Percentiles rank a stretch among this genome's conserved stretches.
phyloP scores from a whole-genome alignment of 2,329 filamentous ascomycete species.

The Davidsoniella virescens region DNA sequence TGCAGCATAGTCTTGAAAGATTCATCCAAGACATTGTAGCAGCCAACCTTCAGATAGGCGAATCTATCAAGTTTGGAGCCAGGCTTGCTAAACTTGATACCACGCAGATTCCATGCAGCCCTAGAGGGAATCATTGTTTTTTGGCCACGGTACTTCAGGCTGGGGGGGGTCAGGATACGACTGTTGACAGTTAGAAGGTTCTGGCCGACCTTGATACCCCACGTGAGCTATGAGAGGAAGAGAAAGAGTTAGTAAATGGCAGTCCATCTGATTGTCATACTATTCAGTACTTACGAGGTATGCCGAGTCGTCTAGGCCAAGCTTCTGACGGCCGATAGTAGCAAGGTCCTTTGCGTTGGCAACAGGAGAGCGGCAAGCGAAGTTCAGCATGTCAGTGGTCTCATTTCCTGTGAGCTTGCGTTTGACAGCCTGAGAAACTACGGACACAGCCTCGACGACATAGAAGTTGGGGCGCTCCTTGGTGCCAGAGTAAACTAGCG shows the following conservation, averaged over 20 bases:
- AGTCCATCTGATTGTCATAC: neutral
- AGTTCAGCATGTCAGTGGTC: conserved; percentile 52
- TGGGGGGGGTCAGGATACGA: conserved; percentile 47
- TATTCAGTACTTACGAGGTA: conserved; percentile 23
- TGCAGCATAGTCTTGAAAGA: conserved; percentile 18
- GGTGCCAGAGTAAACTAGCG: conserved; percentile 52
- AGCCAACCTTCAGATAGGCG: conserved; percentile 30
- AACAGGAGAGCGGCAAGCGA: conserved; percentile 51
- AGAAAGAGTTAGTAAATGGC: neutral
- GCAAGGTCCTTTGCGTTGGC: conserved; percentile 53
- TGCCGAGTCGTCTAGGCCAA: conserved; percentile 37
- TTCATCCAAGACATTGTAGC: conserved; percentile 16
- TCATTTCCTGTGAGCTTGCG: conserved; percentile 44
- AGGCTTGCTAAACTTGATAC: conserved; percentile 37
- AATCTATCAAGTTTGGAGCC: conserved; percentile 31
- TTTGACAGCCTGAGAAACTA: conserved; percentile 42
- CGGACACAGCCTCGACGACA: conserved; percentile 47
- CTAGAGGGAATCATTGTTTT: conserved; percentile 21
- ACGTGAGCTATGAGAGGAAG: conserved; percentile 22
- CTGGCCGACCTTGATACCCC: conserved; percentile 46
- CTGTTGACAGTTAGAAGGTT: conserved; percentile 55
- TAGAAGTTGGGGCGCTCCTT: conserved; percentile 41
- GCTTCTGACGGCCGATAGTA: conserved; percentile 34
- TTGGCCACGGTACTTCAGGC: conserved; percentile 36
- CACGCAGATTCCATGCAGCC: conserved; percentile 57